Conservation (phyloP, 1,139 yeast species). For the Nakaseomyces sp. region DNA sequence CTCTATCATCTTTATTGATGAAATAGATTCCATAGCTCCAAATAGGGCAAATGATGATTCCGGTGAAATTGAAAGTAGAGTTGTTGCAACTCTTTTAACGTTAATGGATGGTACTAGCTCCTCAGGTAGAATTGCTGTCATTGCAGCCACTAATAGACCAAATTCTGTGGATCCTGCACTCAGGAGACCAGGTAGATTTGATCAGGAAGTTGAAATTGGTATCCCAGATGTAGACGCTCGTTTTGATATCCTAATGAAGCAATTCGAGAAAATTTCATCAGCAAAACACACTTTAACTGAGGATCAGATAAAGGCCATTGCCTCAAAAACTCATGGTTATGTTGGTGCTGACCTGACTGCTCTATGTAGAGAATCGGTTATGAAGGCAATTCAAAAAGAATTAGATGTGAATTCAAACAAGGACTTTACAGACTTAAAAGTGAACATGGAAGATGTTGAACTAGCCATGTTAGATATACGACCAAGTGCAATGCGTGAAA, state of each 20-base stretch:
- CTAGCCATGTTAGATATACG: slow-evolving; percentile 66
- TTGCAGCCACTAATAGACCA: slow-evolving; percentile 80
- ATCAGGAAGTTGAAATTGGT: slow-evolving; percentile 74
- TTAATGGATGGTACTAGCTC: slow-evolving; percentile 85
- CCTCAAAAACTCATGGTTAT: slow-evolving; percentile 64
- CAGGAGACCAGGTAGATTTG: slow-evolving; percentile 89
- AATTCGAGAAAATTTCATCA: slow-evolving; percentile 49
- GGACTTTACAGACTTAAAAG: slow-evolving; percentile 34
- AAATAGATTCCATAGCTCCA: slow-evolving; percentile 85
- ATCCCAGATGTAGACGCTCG: slow-evolving; percentile 68
- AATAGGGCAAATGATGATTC: slow-evolving; percentile 72
- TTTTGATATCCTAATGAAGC: slow-evolving; percentile 51
- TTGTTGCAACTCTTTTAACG: slow-evolving; percentile 79
- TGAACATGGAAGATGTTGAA: slow-evolving; percentile 47
- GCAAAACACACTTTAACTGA: slow-evolving; percentile 46
- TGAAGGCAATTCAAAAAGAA: slow-evolving; percentile 68
- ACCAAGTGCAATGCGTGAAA: slow-evolving; percentile 97
- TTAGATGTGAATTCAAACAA: slow-evolving; percentile 26
- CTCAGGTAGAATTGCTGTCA: slow-evolving; percentile 58
- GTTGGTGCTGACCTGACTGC: slow-evolving; percentile 90
- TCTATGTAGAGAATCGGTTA: slow-evolving; percentile 76
- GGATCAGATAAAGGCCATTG: slow-evolving; percentile 48
- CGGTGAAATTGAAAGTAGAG: slow-evolving; percentile 82
- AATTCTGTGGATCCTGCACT: slow-evolving; percentile 77
- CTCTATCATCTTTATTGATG: slow-evolving; percentile 79